Conservation (phyloP, 2,329 filamentous ascomycete genomes). For the Pleomassaria siparia region DNA sequence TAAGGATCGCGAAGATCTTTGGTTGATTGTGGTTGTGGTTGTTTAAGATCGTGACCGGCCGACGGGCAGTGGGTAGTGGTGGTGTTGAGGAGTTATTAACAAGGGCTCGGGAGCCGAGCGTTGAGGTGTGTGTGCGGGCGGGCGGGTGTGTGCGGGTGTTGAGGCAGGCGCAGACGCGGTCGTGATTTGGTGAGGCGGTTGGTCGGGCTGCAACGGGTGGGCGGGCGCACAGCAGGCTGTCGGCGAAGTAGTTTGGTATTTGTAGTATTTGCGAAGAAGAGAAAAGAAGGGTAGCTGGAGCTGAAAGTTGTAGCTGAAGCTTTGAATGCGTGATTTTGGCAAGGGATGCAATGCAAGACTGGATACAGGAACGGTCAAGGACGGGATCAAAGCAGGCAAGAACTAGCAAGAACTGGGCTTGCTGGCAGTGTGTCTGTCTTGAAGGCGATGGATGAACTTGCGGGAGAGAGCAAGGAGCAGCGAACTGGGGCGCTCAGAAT, state of each 20-base stretch:
- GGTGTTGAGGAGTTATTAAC: conserved; percentile 37
- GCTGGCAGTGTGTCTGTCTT: too few relatives aligned
- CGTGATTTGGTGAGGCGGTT: conserved; percentile 13
- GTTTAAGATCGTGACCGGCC: conserved; percentile 37
- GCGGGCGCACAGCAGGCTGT: conserved; percentile 13
- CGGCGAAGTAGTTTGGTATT: conserved; percentile 17
- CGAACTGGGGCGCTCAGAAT: conserved; percentile 39
- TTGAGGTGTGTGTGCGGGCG: conserved; percentile 5
- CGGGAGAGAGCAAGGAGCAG: conserved; percentile 29
- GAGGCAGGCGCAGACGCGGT: conserved; percentile 19
- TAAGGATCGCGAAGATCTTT: conserved; percentile 44
- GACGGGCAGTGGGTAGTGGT: conserved; percentile 35
- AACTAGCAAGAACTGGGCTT: too few relatives aligned
- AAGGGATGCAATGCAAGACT: conserved; percentile 9
- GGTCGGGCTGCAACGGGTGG: conserved; percentile 6
- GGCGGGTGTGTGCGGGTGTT: too few relatives aligned
- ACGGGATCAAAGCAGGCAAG: conserved; percentile 23
- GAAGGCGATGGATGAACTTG: conserved; percentile 22
- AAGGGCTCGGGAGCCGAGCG: conserved; percentile 26
- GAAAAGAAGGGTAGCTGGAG: conserved; percentile 3
- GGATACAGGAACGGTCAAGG: conserved; percentile 29
- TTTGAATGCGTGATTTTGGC: too few relatives aligned
- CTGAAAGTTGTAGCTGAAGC: too few relatives aligned
- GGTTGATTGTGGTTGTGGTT: conserved; percentile 18
- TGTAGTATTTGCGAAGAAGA: conserved; percentile 7